Evolutionary conservation across 495 filamentous ascomycete species (phyloP), one percentile per base, ranked within the genome.

Genomic region (Penicillium diatomitis): DNA sequence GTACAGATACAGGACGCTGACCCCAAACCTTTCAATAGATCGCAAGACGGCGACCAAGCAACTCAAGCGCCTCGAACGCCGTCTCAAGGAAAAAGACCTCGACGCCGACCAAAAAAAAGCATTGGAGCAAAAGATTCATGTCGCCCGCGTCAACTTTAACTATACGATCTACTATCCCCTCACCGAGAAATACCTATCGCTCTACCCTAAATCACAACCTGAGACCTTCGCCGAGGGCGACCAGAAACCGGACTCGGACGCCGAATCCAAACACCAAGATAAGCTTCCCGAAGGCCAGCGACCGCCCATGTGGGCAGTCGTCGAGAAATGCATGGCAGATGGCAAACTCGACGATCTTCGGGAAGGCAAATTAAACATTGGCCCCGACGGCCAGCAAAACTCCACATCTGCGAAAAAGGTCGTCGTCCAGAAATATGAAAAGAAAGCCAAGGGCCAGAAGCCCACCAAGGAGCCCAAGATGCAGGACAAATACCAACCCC

Each of bases 81-180:
- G 50, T 12, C 62, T 74, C 47, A 80, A 79, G 49, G 68, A 89
- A 7, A 8, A 53, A 33, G 68, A 61, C 29, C 52, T 75, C 11
- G 62, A 63, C 30, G 65, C 80, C 12, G 61, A 70, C 5, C 66
- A 77, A 30, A 74, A 78, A 50, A 65, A 76, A 20, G 64, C 63
- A 8, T 58, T 86, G 35, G 65, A 78, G 39, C 54, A 64, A 30
- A 73, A 82, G 46, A 72, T 96, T 32, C 84, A 90, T 53, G 66
- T 68, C 9, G 83, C 85, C 5, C 78, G 85, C 49, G 80, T 96
- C 10, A 89, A 95, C 58, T 66, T 91, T 48, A 88, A 90, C 59
- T 98, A 98, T 58, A 81, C 88, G 1, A 77, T 84, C 39, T 90
- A 87, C 67, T 89, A 80, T 58, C 92, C 92, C 4, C 79, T 88